A percentile compares a stretch with the other conserved stretches of the same genome.
phyloP scores from a whole-genome alignment of 331 rosid genomes.

The Cydonia oblonga region DNA sequence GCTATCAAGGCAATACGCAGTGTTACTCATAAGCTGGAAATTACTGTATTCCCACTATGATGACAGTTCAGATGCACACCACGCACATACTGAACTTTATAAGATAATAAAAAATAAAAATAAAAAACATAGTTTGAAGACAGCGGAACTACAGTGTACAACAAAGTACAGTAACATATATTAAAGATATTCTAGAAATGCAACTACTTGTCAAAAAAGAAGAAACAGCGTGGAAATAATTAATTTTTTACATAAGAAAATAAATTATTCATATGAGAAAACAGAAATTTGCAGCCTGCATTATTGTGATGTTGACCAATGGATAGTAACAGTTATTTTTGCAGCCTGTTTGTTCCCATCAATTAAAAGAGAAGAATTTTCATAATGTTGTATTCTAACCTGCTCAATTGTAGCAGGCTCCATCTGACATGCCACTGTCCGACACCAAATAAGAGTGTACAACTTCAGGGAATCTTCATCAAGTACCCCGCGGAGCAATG shows the following conservation, averaged over 20 bases:
- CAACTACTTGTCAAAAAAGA: neutral
- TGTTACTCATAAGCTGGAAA: neutral
- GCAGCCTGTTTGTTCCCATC: neutral
- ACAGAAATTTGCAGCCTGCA: neutral
- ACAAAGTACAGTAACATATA: neutral
- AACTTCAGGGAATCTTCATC: constrained; percentile 78
- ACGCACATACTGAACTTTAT: neutral
- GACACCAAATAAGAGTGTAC: constrained; percentile 86
- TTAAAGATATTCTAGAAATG: neutral
- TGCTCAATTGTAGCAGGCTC: constrained; percentile 63
- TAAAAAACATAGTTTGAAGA: neutral
- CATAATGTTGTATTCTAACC: constrained; percentile 26
- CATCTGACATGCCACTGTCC: constrained; percentile 93
- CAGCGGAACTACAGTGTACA: neutral
- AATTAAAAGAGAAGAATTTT: neutral
- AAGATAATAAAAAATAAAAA: neutral
- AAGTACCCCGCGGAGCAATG: constrained; percentile 51
- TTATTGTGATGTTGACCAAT: neutral
- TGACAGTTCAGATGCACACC: neutral
- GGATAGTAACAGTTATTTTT: neutral
- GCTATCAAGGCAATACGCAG: neutral
- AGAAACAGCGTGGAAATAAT: neutral
- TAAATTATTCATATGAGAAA: neutral
- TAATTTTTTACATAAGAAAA: no score
- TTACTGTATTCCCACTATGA: neutral